phyloP scores from a whole-genome alignment of 352 stramenopile genomes.

The Thraustotheca clavata region DNA sequence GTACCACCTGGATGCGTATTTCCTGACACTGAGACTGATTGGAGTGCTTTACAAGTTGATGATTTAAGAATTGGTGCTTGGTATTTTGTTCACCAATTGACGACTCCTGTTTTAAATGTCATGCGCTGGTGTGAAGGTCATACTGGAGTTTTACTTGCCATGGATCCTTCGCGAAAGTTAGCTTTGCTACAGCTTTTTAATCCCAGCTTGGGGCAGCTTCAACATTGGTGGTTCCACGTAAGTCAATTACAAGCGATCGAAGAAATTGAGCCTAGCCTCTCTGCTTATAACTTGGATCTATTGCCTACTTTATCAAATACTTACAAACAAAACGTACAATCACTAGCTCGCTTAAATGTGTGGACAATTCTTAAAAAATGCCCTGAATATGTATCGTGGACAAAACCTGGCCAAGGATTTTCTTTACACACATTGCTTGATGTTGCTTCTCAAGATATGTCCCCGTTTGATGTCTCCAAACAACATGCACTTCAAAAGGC shows the following conservation, averaged over 20 bases:
- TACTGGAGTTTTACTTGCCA: conserved; percentile 35
- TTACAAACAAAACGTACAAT: conserved; percentile 45
- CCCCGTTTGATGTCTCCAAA: background rate
- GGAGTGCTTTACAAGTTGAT: conserved; percentile 63
- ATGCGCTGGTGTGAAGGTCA: conserved; percentile 70
- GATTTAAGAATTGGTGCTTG: conserved; percentile 54
- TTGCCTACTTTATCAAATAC: conserved; percentile 25
- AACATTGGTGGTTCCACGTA: conserved; percentile 70
- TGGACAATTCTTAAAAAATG: conserved; percentile 50
- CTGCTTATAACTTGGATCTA: background rate
- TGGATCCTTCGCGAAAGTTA: conserved; percentile 40
- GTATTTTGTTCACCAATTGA: conserved; percentile 42
- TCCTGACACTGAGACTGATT: conserved; percentile 69
- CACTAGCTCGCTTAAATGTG: conserved; percentile 45
- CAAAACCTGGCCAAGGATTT: background rate
- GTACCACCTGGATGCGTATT: conserved; percentile 70
- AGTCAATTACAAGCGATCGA: background rate
- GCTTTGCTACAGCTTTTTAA: conserved; percentile 59
- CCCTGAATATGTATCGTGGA: conserved; percentile 35
- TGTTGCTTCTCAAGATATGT: background rate
- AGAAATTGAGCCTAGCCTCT: background rate
- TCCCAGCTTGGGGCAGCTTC: conserved; percentile 32
- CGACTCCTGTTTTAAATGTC: conserved; percentile 30
- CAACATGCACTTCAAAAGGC: conserved; percentile 11
- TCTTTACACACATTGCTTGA: background rate